Evolutionary conservation across 176 grass and related monocot species (phyloP).

Genomic region (Oryza brachyantha): DNA sequence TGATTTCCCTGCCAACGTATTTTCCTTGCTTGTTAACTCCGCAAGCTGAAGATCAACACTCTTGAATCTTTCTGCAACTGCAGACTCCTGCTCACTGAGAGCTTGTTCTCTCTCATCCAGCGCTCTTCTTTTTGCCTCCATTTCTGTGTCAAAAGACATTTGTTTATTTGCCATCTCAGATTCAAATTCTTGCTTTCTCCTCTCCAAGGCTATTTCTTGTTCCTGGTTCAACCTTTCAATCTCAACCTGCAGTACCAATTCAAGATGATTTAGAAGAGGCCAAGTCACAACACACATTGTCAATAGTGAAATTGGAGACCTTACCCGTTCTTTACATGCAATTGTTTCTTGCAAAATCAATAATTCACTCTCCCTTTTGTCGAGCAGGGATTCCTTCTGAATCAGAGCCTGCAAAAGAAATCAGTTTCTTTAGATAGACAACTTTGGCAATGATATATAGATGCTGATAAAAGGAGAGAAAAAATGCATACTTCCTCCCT

Average conservation of each 20-base stretch:
- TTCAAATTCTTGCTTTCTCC: conserved; percentile 65
- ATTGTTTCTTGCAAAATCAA: conserved; percentile 83
- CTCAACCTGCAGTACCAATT: conserved; percentile 56
- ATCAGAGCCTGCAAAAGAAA: conserved; percentile 54
- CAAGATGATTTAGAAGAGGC: conserved; percentile 13
- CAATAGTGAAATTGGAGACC: conserved; percentile 3
- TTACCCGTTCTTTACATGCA: conserved; percentile 71
- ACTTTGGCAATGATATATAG: not conserved
- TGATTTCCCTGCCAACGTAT: conserved; percentile 42
- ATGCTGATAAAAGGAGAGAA: not conserved
- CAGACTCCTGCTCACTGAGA: conserved; percentile 46
- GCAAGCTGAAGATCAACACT: conserved; percentile 33
- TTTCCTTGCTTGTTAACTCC: conserved; percentile 62
- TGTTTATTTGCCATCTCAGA: conserved; percentile 53
- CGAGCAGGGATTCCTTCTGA: conserved; percentile 65
- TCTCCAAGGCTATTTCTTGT: conserved; percentile 49
- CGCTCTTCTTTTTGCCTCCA: conserved; percentile 33
- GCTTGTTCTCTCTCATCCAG: conserved; percentile 49
- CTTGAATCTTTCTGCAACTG: conserved; percentile 40
- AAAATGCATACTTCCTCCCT: conserved; percentile 74
- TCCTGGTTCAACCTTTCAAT: conserved; percentile 64
- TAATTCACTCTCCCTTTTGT: conserved; percentile 71
- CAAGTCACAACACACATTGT: conserved; percentile 19
- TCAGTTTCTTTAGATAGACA: conserved; percentile 13
- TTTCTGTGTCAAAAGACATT: conserved; percentile 49